phyloP scores from a whole-genome alignment of 1,284 basidiomycete species.

The Lentinula novae-zelandiae region DNA sequence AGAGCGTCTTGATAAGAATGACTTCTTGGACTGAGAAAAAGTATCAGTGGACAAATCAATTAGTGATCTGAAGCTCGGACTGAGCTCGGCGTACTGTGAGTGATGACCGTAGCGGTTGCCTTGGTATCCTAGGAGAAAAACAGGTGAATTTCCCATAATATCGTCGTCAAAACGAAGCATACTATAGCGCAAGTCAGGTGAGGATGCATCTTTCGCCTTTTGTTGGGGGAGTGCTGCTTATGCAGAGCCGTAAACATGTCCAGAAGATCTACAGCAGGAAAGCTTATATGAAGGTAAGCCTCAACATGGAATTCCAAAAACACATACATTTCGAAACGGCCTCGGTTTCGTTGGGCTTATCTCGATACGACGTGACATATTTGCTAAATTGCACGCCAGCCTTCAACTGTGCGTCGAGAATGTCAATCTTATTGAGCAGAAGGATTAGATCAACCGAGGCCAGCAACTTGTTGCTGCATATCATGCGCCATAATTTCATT shows the following conservation, averaged over 20 bases:
- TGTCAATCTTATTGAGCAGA: conserved; percentile 63
- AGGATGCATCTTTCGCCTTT: conserved; percentile 42
- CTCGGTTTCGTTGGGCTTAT: conserved; percentile 48
- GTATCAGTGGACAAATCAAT: background rate
- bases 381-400: conserved; percentile 49
- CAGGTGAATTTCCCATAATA: background rate
- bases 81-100: conserved; percentile 34
- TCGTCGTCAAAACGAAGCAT: conserved; percentile 21
- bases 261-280: conserved; percentile 37
- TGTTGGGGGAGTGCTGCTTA: conserved; percentile 37
- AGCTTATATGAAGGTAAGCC: background rate
- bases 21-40: conserved; percentile 40
- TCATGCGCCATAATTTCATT: conserved; percentile 55
- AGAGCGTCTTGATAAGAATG: conserved; percentile 31
- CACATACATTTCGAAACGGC: conserved; percentile 50
- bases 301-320: background rate
- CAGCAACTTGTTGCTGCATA: conserved; percentile 56
- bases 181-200: conserved; percentile 55
- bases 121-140: conserved; percentile 37
- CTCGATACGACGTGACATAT: conserved; percentile 49
- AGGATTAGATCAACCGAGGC: conserved; percentile 51
- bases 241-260: conserved; percentile 49
- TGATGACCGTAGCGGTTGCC: conserved; percentile 44
- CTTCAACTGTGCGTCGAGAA: conserved; percentile 50
- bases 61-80: background rate